Percentiles rank a stretch among this genome's conserved stretches.
phyloP scores from a whole-genome alignment of 2,329 filamentous ascomycete species.

The Rugonectria rugulosa region DNA sequence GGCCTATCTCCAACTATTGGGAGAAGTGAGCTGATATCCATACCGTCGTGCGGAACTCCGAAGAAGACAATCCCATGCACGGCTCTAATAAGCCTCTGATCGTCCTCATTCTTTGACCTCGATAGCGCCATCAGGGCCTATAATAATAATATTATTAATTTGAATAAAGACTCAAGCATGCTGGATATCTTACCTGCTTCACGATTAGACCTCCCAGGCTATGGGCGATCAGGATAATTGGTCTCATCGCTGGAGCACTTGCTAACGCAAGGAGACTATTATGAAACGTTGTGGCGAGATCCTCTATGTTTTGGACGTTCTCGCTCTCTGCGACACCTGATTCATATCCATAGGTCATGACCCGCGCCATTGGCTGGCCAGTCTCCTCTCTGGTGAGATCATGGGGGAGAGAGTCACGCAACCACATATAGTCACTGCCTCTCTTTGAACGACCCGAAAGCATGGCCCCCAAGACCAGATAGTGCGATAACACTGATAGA shows the following conservation, averaged over 20 bases:
- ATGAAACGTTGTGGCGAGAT: conserved; percentile 16
- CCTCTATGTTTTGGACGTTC: conserved; percentile 23
- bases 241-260: neutral
- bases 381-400: conserved; percentile 22
- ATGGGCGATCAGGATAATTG: neutral
- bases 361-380: conserved; percentile 17
- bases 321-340: conserved; percentile 2
- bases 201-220: neutral
- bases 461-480: conserved; percentile 36
- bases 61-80: conserved; percentile 21
- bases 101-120: conserved; percentile 6
- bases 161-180: neutral
- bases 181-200: neutral
- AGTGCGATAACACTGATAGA: conserved; percentile 17
- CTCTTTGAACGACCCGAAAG: conserved; percentile 42
- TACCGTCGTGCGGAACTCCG: conserved; percentile 21
- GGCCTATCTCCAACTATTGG: conserved; percentile 21
- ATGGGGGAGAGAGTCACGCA: conserved; percentile 37
- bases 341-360: conserved; percentile 41
- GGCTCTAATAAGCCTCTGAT: neutral
- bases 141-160: neutral
- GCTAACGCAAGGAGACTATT: neutral
- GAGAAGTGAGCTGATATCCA: conserved; percentile 17
- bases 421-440: conserved; percentile 38
- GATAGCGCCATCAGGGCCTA: conserved; percentile 10